Base-by-base conservation (phyloP, 768 basidiomycete species). In the Termitomyces sp. region DNA sequence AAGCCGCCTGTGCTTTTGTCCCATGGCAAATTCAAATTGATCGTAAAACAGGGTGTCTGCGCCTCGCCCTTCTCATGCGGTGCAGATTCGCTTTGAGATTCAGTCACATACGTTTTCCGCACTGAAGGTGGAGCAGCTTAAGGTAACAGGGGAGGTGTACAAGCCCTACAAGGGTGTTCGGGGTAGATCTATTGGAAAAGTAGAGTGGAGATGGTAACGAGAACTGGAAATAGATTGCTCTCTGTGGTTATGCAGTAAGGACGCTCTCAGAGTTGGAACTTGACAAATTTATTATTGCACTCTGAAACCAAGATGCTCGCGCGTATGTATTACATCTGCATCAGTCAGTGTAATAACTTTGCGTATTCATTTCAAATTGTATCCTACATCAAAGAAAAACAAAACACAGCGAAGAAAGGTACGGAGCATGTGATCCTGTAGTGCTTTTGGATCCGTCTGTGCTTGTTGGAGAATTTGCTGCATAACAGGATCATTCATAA, bases 381-480 rank as follows among this genome's bases (percentile, higher is more conserved):
- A 53, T 60, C 49, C 52, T 56, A 56, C 59, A 60, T 44, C 42
- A 33, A 42, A 27, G 22, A 33, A 42, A 27, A 25, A 35, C 35
- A 31, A 18, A 3, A 32, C 39, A 51, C 18, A 25, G 6, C 20
- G 29, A 50, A 49, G 41, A 51, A 25, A 46, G 20, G 40, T 11
- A 41, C 11, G 43, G 25, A 31, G 27, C 88, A 98, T 89, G 73
- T 99, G 96, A 63, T 97, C 93, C 69, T 91, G 89, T 55, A 99
- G 75, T 22, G 95, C 91, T 42, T 81, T 76, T 6, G 97, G 96
- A 70, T 98, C 86, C 47, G 73, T 64, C 73, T 99, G 96, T 7
- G 94, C 93, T 73, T 98, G 95, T 68, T 95, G 90, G 64, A 99
- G 70, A 60, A 99, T 97, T 54, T 85, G 84, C 72, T 97, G 91